Base-by-base conservation (phyloP, 179 eudicot genomes). In the Sideroxylon spinosum region DNA sequence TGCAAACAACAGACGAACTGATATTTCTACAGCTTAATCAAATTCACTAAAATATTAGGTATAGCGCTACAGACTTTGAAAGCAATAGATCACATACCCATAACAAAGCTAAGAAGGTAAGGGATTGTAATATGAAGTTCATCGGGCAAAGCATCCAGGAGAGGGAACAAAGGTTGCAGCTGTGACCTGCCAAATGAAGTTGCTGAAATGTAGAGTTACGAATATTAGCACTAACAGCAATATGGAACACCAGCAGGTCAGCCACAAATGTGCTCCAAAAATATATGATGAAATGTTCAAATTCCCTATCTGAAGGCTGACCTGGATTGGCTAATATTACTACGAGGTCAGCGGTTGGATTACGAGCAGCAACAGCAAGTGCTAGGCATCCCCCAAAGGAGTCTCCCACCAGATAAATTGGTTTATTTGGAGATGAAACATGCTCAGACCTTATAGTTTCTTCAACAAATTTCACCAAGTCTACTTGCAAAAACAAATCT, bases 361-460 rank as follows among this genome's bases (percentile, higher is more conserved):
- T 88, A 61, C 82, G 89, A 85, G 98, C 91, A 77, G 98, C 96
- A 75, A 92, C 87, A 66, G 97, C 84, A 68, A 94, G 91, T 78
- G 97, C 97, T 65, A 94, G 86, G 76, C 91, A 86, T 69, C 96
- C 97, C 82, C 98, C 98, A 52, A 92, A 84, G 10, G 97, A 94
- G 81, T 91, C 97, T 19, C 97, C 97, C 25, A 94, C 94, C 75
- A 94, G 73, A 88, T 94, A 94, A 67, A 94, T 90, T 48, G 98
- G 98, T 87, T 84, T 94, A 52, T 87, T 82, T 78, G 97, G 96
- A 80, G 86, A 86, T 25, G 79, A 83, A 74, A 84, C 85, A 84
- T 90, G 89, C 81, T 92, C 92, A 69, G 68, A 68, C 82, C 83
- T 86, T 79, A 92, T 87, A 62, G 86, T 81, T 78, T 81, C 79